Evolutionary conservation across 352 stramenopile species (phyloP), one percentile per base, ranked within the genome.

Genomic region (Phytophthora vignae): DNA sequence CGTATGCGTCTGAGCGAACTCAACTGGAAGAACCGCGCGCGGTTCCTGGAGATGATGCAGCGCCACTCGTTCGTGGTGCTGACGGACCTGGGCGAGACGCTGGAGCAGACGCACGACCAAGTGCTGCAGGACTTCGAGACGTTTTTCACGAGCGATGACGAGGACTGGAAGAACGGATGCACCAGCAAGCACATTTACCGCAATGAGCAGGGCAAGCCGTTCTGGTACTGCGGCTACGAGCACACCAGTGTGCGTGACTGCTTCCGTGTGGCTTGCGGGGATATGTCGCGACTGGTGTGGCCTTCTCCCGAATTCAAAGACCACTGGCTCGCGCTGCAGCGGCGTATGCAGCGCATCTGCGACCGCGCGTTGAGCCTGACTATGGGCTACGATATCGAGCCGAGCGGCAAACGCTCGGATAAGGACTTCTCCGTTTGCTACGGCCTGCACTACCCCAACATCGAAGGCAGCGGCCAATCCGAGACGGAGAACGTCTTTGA

Each of bases 201-300:
- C 42, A 90, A 90, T 31, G 82, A 90, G 57, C 71, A 84, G 31
- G 73, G 76, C 11, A 90, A 83, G 53, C 82, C 82, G 22, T 88
- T 90, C 67, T 90, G 82, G 82, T 90, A 90, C 67, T 81, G 72
- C 68, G 82, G 82, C 40, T 90, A 88, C 40, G 82, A 90, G 49
- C 75, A 82, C 53, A 87, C 81, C 17, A 83, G 69, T 60, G 81
- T 90, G 52, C 80, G 82, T 22, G 82, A 90, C 64, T 88, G 80
- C 65, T 90, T 88, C 60, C 80, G 80, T 48, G 80, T 88, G 60
- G 80, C 84, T 44, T 84, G 78, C 29, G 82, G 80, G 29, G 74
- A 87, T 40, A 84, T 87, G 71, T 79, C 66, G 29, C 79, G 77
- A 8, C 53, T 89, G 29, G 48, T 82, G 38, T 89, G 82, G 82